Percentiles rank a stretch among this genome's conserved stretches.
Conservation (phyloP, 257 asterid genomes). For the Agastache rugosa region DNA sequence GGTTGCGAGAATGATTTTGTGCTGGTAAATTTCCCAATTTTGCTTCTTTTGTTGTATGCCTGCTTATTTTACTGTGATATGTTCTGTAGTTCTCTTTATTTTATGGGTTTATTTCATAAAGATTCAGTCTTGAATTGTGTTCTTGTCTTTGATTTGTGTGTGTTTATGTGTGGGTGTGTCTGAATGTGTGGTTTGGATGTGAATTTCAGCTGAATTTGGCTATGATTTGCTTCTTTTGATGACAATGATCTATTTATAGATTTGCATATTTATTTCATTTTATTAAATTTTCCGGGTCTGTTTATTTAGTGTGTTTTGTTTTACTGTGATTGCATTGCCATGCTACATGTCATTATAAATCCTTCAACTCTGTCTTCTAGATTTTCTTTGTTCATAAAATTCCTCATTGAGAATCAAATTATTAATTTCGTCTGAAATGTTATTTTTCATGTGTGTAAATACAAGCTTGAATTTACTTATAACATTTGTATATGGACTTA, state of each 20-base stretch:
- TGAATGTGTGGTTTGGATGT: slow-evolving; percentile 39
- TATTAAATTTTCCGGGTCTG: not conserved
- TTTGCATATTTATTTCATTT: not conserved
- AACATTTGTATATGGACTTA: not conserved
- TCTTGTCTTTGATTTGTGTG: slow-evolving; percentile 13
- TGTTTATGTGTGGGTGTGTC: slow-evolving; percentile 37
- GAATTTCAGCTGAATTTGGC: slow-evolving; percentile 19
- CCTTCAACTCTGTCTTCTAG: not conserved
- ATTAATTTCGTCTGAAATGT: not conserved
- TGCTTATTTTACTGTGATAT: slow-evolving; percentile 16
- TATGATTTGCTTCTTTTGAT: slow-evolving; percentile 15
- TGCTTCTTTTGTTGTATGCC: slow-evolving; percentile 34
- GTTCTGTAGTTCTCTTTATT: slow-evolving; percentile 1
- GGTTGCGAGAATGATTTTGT: slow-evolving; percentile 90
- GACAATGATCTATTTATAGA: slow-evolving; percentile 11
- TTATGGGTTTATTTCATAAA: slow-evolving; percentile 13
- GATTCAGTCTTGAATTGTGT: slow-evolving; percentile 31
- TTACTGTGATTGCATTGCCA: not conserved
- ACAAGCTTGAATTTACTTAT: not conserved
- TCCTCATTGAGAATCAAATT: not conserved
- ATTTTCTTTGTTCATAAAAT: not conserved
- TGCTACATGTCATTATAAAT: not conserved
- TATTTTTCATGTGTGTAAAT: not conserved
- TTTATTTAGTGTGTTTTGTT: not conserved
- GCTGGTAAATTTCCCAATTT: slow-evolving; percentile 54